Evolutionary conservation across 805 yeast genomes (phyloP), one percentile per base, ranked within the genome.

Genomic region (Wickerhamomyces strasburgensis): DNA sequence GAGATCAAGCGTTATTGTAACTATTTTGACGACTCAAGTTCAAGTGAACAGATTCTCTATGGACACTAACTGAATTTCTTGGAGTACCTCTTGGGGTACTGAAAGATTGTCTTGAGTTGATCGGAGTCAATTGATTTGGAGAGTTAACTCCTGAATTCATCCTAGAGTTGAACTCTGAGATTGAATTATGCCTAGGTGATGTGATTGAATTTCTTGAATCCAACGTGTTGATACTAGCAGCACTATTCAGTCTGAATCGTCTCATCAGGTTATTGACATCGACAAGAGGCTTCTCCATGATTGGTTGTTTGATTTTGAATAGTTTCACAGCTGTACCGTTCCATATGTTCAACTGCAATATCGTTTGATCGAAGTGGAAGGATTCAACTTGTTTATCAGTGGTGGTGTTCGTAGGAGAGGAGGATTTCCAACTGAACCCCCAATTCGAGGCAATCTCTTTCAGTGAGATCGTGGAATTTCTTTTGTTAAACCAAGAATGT

Each of bases 261-360:
- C 55, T 64, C 49, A 67, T 47, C 33, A 67, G 56, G 8, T 65
- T 64, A 5, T 63, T 58, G 56, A 66, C 58, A 40, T 66, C 70
- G 17, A 64, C 52, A 11, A 67, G 52, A 5, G 76, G 72, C 18
- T 62, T 68, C 27, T 57, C 64, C 23, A 58, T 59, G n/a, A 54
- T 59, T 5, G 58, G 56, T 31, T 58, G 64, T 42, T 60, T 65
- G 8, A 78, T 62, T 27, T 62, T 51, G 49, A 51, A 51, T 4
- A 51, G 44, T 27, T 42, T 49, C 29, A 51, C 35, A 4, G 36
- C 26, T 3, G 48, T 39, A 2, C 42, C 47, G 14, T 39, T 43
- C 56, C 56, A 51, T 11, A 50, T 40, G 27, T 41, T 42, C 16
- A 50, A 23, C 11, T 42, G 46, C 24, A 50, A 37, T 13, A 48